Conservation (phyloP, 2,329 filamentous ascomycete genomes). For the Neocatenulostroma microsporum region DNA sequence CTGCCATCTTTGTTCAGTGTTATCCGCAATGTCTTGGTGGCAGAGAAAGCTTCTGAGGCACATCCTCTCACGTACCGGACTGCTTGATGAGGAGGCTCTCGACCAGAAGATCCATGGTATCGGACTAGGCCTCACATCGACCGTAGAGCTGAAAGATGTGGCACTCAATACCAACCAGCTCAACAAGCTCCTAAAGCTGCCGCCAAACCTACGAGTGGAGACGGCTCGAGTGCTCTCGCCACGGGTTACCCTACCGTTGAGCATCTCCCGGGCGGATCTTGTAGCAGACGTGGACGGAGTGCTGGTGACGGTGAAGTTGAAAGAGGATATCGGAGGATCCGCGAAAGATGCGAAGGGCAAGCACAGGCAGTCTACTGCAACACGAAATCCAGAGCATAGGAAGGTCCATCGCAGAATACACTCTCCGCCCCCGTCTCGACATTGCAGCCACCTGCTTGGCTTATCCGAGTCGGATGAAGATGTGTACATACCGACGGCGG, state of each 20-base stretch:
- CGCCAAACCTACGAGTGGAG: slow-evolving; percentile 60
- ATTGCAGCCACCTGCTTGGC: no score
- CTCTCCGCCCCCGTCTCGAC: slow-evolving; percentile 23
- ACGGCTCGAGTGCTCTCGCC: slow-evolving; percentile 69
- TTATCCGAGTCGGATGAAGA: slow-evolving; percentile 26
- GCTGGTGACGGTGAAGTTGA: slow-evolving; percentile 48
- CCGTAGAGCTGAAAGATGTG: slow-evolving; percentile 80
- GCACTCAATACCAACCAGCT: slow-evolving; percentile 61
- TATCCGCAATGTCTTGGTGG: slow-evolving; percentile 50
- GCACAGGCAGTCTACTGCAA: slow-evolving; percentile 17
- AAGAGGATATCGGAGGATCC: slow-evolving; percentile 4
- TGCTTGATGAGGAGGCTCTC: slow-evolving; percentile 79
- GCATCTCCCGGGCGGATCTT: slow-evolving; percentile 80
- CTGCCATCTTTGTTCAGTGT: no score
- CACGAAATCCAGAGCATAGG: slow-evolving; percentile 26
- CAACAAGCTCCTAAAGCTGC: slow-evolving; percentile 48
- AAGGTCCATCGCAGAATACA: slow-evolving; percentile 29
- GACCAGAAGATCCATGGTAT: slow-evolving; percentile 82
- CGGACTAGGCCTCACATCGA: slow-evolving; percentile 70
- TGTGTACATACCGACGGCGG: slow-evolving; percentile 54
- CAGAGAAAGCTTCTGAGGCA: slow-evolving; percentile 69
- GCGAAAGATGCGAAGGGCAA: slow-evolving; percentile 21
- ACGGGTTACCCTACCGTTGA: slow-evolving; percentile 75
- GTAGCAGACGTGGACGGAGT: slow-evolving; percentile 74
- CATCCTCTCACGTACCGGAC: slow-evolving; percentile 64